A percentile compares a stretch with the other conserved stretches of the same genome.
Conservation (phyloP, 2,329 filamentous ascomycete genomes). For the Arachnomyces sp. region DNA sequence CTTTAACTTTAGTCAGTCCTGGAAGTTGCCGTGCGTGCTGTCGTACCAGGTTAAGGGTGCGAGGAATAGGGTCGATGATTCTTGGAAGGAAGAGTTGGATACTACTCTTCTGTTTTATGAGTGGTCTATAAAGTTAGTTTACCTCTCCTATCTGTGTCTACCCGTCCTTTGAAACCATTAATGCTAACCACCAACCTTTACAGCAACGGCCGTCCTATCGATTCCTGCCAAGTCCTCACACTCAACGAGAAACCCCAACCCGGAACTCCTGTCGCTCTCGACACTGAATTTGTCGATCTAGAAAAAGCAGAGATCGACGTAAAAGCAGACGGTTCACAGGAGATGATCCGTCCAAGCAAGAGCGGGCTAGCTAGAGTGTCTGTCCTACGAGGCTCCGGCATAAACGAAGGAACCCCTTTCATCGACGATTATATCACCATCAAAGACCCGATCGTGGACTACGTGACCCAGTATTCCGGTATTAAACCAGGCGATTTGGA, state of each 20-base stretch:
- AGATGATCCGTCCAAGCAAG: conserved; percentile 83
- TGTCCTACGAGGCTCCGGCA: conserved; percentile 69
- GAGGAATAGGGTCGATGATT: conserved; percentile 73
- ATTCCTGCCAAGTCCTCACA: conserved; percentile 30
- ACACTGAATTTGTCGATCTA: conserved; percentile 92
- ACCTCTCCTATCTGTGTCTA: conserved; percentile 1
- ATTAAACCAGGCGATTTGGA: conserved; percentile 82
- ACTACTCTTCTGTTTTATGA: conserved; percentile 76
- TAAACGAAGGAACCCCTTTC: conserved; percentile 73
- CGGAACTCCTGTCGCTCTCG: conserved; percentile 73
- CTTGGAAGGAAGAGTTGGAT: conserved; percentile 79
- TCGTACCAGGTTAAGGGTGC: conserved; percentile 75
- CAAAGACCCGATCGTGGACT: conserved; percentile 85
- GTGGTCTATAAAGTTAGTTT: conserved; percentile 44
- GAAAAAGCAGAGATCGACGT: conserved; percentile 93
- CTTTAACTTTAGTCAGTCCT: conserved; percentile 76
- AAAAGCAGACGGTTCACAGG: conserved; percentile 84
- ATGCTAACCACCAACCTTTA: conserved; percentile 2
- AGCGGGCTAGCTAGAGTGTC: conserved; percentile 90
- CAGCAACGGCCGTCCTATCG: conserved; percentile 30
- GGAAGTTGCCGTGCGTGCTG: conserved; percentile 87
- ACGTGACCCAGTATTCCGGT: conserved; percentile 87
- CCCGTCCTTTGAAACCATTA: not conserved
- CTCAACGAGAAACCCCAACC: conserved; percentile 58
- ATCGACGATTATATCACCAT: conserved; percentile 97